Evolutionary conservation across 2,329 filamentous ascomycete species (phyloP).

Genomic region (Helminthosporium solani): DNA sequence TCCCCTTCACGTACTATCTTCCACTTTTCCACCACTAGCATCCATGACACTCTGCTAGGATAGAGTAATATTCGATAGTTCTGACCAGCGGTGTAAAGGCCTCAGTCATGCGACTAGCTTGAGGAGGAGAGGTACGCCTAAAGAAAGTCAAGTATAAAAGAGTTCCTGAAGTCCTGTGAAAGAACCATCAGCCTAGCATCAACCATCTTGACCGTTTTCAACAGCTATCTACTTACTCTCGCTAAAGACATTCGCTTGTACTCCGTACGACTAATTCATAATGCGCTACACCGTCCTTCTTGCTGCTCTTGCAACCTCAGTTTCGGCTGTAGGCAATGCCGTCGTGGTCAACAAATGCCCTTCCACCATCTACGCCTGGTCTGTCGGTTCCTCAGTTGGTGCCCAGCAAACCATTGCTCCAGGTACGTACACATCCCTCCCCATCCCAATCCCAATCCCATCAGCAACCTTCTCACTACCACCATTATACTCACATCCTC

Average conservation of each 20-base stretch:
- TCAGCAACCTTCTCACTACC: not conserved
- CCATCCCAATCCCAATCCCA: not conserved
- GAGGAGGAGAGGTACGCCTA: not conserved
- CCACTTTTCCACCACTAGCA: not conserved
- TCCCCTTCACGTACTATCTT: not conserved
- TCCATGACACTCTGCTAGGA: not conserved
- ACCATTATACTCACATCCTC: no score
- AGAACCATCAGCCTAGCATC: not conserved
- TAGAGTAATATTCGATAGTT: no score
- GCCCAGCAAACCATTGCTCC: conserved; percentile 16
- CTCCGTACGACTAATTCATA: not conserved
- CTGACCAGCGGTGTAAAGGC: no score
- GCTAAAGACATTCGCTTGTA: not conserved
- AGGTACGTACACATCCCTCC: conserved; percentile 10
- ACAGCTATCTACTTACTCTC: not conserved
- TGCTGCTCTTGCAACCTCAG: conserved; percentile 19
- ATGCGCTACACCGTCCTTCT: conserved; percentile 21
- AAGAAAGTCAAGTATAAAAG: not conserved
- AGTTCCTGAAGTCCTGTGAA: not conserved
- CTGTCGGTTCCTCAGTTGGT: conserved; percentile 24
- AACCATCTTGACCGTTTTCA: not conserved
- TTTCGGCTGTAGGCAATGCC: conserved; percentile 26
- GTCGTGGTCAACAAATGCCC: conserved; percentile 27
- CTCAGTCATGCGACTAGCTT: no score
- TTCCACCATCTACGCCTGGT: conserved; percentile 27